These are phyloP conservation scores for Penicillium sp. DNA, from an alignment of 2,329 filamentous ascomycete species.

Conservation along the genomic window DNA sequence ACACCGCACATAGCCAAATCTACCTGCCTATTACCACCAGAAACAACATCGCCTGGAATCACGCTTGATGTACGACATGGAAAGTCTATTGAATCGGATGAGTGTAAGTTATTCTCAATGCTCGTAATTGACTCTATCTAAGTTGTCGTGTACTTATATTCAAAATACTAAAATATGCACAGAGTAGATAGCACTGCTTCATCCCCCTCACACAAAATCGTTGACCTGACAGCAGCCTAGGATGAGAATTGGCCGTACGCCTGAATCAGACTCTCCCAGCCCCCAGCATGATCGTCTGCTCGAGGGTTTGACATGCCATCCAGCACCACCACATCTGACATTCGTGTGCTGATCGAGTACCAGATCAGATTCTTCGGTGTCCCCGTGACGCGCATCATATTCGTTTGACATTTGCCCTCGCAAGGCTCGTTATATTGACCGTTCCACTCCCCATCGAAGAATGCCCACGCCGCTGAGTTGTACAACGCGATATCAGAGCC, in stretches of 20 bases:
- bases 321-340: constrained; percentile 26
- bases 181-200: neutral
- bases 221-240: neutral
- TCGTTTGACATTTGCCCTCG: constrained; percentile 25
- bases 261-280: constrained; percentile 29
- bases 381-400: constrained; percentile 29
- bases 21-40: too few relatives aligned
- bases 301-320: constrained; percentile 24
- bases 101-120: too few relatives aligned
- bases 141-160: too few relatives aligned
- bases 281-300: constrained; percentile 24
- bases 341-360: constrained; percentile 29
- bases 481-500: constrained; percentile 27
- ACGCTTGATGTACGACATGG: too few relatives aligned
- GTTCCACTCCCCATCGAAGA: constrained; percentile 28
- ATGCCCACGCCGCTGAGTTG: constrained; percentile 31
- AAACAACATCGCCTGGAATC: too few relatives aligned
- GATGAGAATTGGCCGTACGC: constrained; percentile 20
- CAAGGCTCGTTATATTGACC: constrained; percentile 27
- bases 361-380: constrained; percentile 24
- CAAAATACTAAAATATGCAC: neutral
- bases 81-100: too few relatives aligned
- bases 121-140: too few relatives aligned
- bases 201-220: neutral
- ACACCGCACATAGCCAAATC: too few relatives aligned